Percentiles rank a stretch among this genome's conserved stretches.
phyloP scores from a whole-genome alignment of 2,329 filamentous ascomycete species.

The Lasiodiplodia gonubiensis region DNA sequence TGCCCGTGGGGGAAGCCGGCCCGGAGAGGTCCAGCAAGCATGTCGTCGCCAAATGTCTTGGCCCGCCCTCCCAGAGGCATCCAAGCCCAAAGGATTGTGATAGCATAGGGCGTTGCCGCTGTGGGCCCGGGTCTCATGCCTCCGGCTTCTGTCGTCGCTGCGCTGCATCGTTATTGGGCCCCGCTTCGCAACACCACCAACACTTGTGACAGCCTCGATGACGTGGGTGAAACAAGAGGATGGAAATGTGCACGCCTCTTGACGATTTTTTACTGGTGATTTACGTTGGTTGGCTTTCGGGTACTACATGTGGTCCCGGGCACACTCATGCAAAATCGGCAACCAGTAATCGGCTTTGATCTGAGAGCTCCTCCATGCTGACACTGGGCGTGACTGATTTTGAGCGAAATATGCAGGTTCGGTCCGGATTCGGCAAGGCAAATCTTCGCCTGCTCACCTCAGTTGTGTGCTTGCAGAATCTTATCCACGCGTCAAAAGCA shows the following conservation, averaged over 20 bases:
- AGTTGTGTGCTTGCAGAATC: slow-evolving; percentile 6
- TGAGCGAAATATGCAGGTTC: neutral
- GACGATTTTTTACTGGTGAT: neutral
- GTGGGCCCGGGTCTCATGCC: slow-evolving; percentile 20
- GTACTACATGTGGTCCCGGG: neutral
- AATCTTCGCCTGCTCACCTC: slow-evolving; percentile 2
- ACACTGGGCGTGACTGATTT: neutral
- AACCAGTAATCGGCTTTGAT: slow-evolving; percentile 3
- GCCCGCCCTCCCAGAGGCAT: neutral
- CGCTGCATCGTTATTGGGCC: neutral
- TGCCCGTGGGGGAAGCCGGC: slow-evolving; percentile 3
- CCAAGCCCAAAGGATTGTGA: neutral
- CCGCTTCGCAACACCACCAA: neutral
- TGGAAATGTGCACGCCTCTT: neutral
- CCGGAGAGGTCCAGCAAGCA: neutral
- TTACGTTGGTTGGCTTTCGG: neutral
- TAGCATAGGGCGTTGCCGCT: slow-evolving; percentile 11
- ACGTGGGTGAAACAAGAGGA: slow-evolving; percentile 24
- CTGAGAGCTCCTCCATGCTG: neutral
- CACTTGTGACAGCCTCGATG: slow-evolving; percentile 11
- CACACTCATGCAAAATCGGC: slow-evolving; percentile 9
- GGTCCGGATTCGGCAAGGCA: neutral
- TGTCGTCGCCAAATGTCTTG: slow-evolving; percentile 4
- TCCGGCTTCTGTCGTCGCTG: slow-evolving; percentile 9
- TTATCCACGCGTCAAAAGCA: slow-evolving; percentile 11